Evolutionary conservation across 306 rosid species (phyloP).

Genomic region (Medicago ruthenica): DNA sequence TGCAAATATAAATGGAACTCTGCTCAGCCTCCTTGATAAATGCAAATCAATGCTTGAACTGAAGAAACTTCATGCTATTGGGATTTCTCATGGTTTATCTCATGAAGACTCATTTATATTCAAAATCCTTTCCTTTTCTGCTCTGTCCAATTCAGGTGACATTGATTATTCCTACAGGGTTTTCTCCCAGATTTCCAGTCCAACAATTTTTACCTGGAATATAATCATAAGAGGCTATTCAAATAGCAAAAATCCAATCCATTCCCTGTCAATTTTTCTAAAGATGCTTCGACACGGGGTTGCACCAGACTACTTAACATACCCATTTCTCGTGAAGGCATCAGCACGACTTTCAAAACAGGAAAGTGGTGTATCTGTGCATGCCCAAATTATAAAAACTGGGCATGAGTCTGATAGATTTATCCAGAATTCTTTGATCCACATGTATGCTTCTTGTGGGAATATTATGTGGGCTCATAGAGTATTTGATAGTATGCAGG

Average conservation of each 20-base stretch:
- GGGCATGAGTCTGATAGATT: slow-evolving; percentile 66
- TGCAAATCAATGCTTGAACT: slow-evolving; percentile 73
- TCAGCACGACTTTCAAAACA: slow-evolving; percentile 61
- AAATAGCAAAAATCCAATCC: slow-evolving; percentile 62
- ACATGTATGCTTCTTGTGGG: slow-evolving; percentile 72
- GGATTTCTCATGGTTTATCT: slow-evolving; percentile 62
- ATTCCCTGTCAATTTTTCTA: slow-evolving; percentile 56
- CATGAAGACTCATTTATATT: slow-evolving; percentile 53
- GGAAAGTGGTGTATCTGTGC: slow-evolving; percentile 65
- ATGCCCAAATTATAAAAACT: slow-evolving; percentile 59
- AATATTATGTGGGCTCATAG: slow-evolving; percentile 58
- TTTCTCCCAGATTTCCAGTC: slow-evolving; percentile 61
- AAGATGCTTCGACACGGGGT: slow-evolving; percentile 65
- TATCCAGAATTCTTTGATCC: slow-evolving; percentile 71
- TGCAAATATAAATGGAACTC: slow-evolving; percentile 41
- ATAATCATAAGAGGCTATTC: slow-evolving; percentile 70
- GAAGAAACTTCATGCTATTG: slow-evolving; percentile 65
- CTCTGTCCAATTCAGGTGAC: slow-evolving; percentile 60
- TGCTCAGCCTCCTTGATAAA: slow-evolving; percentile 48
- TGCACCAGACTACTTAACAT: slow-evolving; percentile 71
- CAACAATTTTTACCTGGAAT: slow-evolving; percentile 66
- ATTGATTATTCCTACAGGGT: slow-evolving; percentile 57
- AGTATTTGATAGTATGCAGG: slow-evolving; percentile 58
- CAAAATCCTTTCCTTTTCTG: slow-evolving; percentile 56
- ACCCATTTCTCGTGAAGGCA: slow-evolving; percentile 81